phyloP scores from a whole-genome alignment of 2,329 filamentous ascomycete genomes.

The Coniochaeta hoffmannii region DNA sequence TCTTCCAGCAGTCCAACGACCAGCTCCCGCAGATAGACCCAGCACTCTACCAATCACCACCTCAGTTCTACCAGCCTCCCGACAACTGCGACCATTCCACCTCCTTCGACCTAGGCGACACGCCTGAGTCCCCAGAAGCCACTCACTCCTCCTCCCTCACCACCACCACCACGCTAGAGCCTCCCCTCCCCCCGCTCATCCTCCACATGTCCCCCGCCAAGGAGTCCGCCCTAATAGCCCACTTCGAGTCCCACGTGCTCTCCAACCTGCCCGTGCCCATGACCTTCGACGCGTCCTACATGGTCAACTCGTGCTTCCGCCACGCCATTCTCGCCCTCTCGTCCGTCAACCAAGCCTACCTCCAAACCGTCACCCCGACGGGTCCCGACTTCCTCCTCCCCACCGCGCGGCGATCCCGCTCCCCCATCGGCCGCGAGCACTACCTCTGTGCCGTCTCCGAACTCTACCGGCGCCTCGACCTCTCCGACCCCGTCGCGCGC shows the following conservation, averaged over 20 bases:
- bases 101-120: not conserved
- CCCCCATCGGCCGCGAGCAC: not conserved
- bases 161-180: not conserved
- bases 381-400: not conserved
- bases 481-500: not conserved
- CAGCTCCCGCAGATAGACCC: not conserved
- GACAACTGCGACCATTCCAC: not conserved
- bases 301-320: not conserved
- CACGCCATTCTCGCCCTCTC: conserved; percentile 1
- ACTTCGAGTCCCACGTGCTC: not conserved
- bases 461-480: not conserved
- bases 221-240: not conserved
- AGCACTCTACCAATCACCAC: not conserved
- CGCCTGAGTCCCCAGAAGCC: not conserved
- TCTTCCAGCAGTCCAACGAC: not conserved
- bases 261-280: not conserved
- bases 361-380: not conserved
- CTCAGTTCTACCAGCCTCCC: not conserved
- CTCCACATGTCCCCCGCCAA: not conserved
- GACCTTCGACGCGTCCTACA: not conserved
- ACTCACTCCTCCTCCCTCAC: not conserved
- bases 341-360: not conserved
- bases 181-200: not conserved
- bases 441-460: not conserved
- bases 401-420: not conserved